Evolutionary conservation across 371 early-diverging fungal genomes (phyloP).

Genomic region (Mortierella polycephala): DNA sequence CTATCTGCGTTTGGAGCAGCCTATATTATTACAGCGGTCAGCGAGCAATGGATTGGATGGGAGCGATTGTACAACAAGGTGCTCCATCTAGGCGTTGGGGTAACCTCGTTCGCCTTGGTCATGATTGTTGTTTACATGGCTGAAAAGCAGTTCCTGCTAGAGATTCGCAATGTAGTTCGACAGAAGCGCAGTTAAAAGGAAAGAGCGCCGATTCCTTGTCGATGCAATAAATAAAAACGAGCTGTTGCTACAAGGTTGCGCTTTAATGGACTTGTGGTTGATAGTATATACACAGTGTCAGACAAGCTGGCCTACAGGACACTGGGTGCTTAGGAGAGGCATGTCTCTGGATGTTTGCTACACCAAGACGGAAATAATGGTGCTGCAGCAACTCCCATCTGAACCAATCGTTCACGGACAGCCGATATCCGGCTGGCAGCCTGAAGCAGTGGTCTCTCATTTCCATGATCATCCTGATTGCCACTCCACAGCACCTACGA

Average conservation of each 20-base stretch:
- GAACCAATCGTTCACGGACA: conserved; percentile 72
- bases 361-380: conserved; percentile 82
- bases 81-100: conserved; percentile 69
- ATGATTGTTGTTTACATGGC: conserved; percentile 15
- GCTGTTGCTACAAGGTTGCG: background rate
- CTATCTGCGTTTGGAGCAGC: conserved; percentile 59
- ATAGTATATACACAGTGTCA: background rate
- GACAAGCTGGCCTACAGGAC: no score
- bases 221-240: background rate
- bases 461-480: conserved; percentile 61
- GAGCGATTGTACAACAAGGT: conserved; percentile 61
- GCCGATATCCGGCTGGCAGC: conserved; percentile 76
- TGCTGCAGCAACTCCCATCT: conserved; percentile 74
- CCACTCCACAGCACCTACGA: conserved; percentile 75
- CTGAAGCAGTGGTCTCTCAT: conserved; percentile 62
- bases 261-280: no score
- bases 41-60: conserved; percentile 70
- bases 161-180: conserved; percentile 26
- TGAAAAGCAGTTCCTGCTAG: conserved; percentile 40
- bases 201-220: background rate
- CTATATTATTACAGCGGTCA: conserved; percentile 69
- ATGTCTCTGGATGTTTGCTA: conserved; percentile 63
- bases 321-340: conserved; percentile 12
- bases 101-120: conserved; percentile 9
- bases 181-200: conserved; percentile 22